Evolutionary conservation across 139 green algal genomes (phyloP).

Genomic region (Chlorella sp.): DNA sequence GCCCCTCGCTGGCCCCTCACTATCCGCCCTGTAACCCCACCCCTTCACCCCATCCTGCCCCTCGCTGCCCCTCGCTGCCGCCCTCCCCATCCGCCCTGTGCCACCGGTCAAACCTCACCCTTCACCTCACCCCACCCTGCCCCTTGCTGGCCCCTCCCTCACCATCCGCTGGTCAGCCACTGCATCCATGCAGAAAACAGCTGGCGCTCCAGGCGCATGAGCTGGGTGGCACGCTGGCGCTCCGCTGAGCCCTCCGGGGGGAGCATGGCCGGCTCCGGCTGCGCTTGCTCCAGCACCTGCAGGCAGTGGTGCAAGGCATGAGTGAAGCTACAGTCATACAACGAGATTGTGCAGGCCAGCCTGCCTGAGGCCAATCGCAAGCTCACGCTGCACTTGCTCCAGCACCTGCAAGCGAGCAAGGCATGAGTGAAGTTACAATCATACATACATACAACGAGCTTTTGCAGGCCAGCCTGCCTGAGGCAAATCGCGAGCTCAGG

Average conservation of each 20-base stretch:
- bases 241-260: conserved; percentile 58
- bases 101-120: too few relatives aligned
- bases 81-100: conserved; percentile 44
- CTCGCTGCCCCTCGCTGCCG: neutral
- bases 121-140: neutral
- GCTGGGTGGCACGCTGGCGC: conserved; percentile 45
- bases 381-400: too few relatives aligned
- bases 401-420: neutral
- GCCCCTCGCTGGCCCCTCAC: neutral
- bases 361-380: too few relatives aligned
- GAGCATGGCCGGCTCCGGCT: conserved; percentile 81
- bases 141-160: neutral
- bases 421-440: too few relatives aligned
- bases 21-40: conserved; percentile 28
- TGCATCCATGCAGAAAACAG: conserved; percentile 83
- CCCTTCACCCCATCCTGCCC: neutral
- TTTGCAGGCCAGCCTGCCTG: too few relatives aligned
- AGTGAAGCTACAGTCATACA: too few relatives aligned
- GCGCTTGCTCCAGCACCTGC: conserved; percentile 57
- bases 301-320: neutral
- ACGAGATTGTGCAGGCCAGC: too few relatives aligned
- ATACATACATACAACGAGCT: neutral
- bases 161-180: conserved; percentile 70
- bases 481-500: too few relatives aligned
- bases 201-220: conserved; percentile 87